Evolutionary conservation across 2,329 filamentous ascomycete species (phyloP).

Genomic region (Epichloe coenophiala): DNA sequence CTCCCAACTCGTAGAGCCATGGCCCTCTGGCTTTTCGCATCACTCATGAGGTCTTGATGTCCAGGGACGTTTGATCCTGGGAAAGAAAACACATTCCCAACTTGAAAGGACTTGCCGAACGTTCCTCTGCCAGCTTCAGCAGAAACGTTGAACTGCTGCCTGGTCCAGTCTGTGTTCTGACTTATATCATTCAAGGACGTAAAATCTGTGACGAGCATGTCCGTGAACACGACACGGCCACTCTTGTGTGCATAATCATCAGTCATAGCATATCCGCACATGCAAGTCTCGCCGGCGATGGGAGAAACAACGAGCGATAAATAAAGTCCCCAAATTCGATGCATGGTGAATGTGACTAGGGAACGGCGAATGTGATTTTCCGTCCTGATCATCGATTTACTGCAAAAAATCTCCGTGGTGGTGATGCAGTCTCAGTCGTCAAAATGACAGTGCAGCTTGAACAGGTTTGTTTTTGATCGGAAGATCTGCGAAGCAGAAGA

Average conservation of each 20-base stretch:
- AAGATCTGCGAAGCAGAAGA: too few species aligned
- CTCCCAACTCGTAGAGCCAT: constrained; percentile 42
- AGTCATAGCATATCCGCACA: constrained; percentile 56
- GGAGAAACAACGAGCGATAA: constrained; percentile 9
- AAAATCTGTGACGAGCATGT: constrained; percentile 62
- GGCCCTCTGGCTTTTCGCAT: constrained; percentile 28
- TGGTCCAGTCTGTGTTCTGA: constrained; percentile 45
- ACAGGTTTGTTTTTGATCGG: not conserved
- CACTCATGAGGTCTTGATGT: constrained; percentile 7
- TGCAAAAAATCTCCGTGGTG: not conserved
- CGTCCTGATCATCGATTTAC: not conserved
- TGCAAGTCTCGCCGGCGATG: constrained; percentile 34
- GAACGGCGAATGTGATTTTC: not conserved
- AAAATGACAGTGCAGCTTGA: not conserved
- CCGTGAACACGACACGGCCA: constrained; percentile 44
- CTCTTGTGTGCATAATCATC: constrained; percentile 22
- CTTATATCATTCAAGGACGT: constrained; percentile 36
- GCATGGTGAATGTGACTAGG: not conserved
- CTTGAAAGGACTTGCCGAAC: constrained; percentile 50
- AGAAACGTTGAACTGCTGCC: constrained; percentile 54
- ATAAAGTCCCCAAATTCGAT: not conserved
- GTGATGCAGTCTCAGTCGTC: not conserved
- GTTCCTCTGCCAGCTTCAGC: constrained; percentile 43
- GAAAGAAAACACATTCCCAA: constrained; percentile 43
- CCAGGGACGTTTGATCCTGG: constrained; percentile 23